Percentiles rank a stretch among this genome's conserved stretches.
These are phyloP conservation scores for Cronartium ribicola DNA, from an alignment of 1,284 basidiomycete genomes.

Conservation along the genomic window DNA sequence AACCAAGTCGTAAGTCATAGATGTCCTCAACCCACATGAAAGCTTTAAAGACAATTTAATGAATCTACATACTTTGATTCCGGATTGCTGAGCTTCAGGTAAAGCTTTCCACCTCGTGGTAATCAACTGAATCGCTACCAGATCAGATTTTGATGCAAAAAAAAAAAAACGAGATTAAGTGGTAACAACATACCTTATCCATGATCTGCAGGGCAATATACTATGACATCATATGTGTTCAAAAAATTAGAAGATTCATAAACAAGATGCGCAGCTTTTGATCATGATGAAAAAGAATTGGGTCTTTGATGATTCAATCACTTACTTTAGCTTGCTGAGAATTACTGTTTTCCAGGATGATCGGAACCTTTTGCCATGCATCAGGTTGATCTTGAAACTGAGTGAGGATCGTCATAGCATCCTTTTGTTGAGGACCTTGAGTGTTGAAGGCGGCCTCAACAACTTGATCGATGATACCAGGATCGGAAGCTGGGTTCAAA, in stretches of 20 bases:
- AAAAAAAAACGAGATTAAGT: background rate
- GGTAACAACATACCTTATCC: conserved; percentile 57
- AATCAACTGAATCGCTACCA: conserved; percentile 62
- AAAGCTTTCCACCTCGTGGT: conserved; percentile 92
- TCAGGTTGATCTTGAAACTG: conserved; percentile 98
- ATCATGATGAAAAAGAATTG: background rate
- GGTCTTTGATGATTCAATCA: background rate
- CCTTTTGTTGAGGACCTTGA: conserved; percentile 60
- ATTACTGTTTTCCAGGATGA: conserved; percentile 77
- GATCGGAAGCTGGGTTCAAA: conserved; percentile 56
- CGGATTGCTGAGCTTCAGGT: conserved; percentile 82
- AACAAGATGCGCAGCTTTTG: background rate
- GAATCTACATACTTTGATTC: conserved; percentile 36
- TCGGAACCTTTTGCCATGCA: conserved; percentile 94
- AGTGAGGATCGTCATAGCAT: conserved; percentile 60
- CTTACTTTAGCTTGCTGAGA: conserved; percentile 85
- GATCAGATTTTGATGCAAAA: background rate
- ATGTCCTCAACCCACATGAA: background rate
- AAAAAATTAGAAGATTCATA: conserved; percentile 6
- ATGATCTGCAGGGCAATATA: conserved; percentile 84
- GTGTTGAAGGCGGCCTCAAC: conserved; percentile 72
- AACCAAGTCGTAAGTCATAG: background rate
- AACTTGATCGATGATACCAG: conserved; percentile 75
- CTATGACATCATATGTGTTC: background rate
- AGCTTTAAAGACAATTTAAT: background rate